Evolutionary conservation across 1,139 yeast species (phyloP).

Genomic region (Geotrichum histeridarum): DNA sequence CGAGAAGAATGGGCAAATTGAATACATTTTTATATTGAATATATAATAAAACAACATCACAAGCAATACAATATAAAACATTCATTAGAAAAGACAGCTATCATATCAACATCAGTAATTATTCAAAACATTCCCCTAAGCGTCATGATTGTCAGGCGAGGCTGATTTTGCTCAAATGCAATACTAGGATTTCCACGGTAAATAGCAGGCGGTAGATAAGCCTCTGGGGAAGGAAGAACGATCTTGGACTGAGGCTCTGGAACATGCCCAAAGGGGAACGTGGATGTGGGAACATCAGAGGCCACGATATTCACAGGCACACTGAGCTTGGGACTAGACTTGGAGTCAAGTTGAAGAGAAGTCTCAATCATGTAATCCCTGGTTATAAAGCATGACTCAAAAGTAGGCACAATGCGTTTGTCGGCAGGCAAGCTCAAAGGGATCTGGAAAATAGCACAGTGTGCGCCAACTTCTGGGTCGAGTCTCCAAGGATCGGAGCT

Average conservation of each 20-base stretch:
- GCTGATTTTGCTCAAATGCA: background rate
- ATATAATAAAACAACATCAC: no score
- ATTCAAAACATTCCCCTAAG: no score
- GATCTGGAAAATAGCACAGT: background rate
- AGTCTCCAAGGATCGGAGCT: background rate
- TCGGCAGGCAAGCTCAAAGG: background rate
- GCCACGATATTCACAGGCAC: background rate
- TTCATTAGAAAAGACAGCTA: no score
- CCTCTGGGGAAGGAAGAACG: background rate
- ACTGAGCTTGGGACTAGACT: background rate
- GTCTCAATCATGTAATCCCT: conserved; percentile 7
- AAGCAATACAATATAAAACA: no score
- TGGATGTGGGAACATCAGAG: background rate
- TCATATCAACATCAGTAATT: no score
- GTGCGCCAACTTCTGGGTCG: background rate
- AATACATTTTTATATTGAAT: no score
- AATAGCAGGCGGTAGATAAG: background rate
- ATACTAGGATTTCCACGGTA: no score
- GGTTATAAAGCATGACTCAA: conserved; percentile 13
- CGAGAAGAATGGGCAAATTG: no score
- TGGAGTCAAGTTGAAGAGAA: background rate
- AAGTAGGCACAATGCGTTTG: conserved; percentile 6
- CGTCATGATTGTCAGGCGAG: no score
- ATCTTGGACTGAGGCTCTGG: background rate
- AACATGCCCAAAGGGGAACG: background rate